phyloP scores from a whole-genome alignment of 495 filamentous ascomycete species.

The Wilcoxina mikolae region DNA sequence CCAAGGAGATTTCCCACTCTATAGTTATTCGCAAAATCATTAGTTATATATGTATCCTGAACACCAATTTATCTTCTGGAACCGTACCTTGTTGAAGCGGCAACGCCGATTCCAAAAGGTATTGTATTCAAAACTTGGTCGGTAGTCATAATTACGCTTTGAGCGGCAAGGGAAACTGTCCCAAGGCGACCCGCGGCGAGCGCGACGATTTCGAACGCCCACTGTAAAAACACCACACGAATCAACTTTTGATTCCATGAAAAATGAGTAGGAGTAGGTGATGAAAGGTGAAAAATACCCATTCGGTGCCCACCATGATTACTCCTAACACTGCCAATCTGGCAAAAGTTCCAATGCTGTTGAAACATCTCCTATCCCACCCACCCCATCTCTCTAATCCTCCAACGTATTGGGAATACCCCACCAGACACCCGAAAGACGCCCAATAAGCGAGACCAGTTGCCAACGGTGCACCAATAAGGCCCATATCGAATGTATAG shows the following conservation, averaged over 20 bases:
- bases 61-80: neutral
- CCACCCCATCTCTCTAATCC: constrained; percentile 78
- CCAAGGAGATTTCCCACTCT: constrained; percentile 31
- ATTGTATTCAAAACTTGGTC: constrained; percentile 89
- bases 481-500: constrained; percentile 51
- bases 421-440: constrained; percentile 61
- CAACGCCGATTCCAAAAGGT: constrained; percentile 55
- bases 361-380: constrained; percentile 45
- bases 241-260: neutral
- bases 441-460: constrained; percentile 79
- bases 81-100: constrained; percentile 2
- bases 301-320: constrained; percentile 84
- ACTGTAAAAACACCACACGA: constrained; percentile 28
- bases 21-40: too few relatives aligned
- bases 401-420: constrained; percentile 56
- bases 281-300: constrained; percentile 32
- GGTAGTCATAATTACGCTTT: constrained; percentile 88
- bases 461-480: constrained; percentile 70
- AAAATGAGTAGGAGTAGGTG: neutral
- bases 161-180: constrained; percentile 68
- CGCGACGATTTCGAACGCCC: constrained; percentile 94
- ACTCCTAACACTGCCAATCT: constrained; percentile 64
- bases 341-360: constrained; percentile 57
- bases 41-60: too few relatives aligned
- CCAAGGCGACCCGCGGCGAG: constrained; percentile 72